Percentiles rank a stretch among this genome's conserved stretches.
phyloP scores from a whole-genome alignment of 2,329 filamentous ascomycete genomes.

The Venturia carpophila region DNA sequence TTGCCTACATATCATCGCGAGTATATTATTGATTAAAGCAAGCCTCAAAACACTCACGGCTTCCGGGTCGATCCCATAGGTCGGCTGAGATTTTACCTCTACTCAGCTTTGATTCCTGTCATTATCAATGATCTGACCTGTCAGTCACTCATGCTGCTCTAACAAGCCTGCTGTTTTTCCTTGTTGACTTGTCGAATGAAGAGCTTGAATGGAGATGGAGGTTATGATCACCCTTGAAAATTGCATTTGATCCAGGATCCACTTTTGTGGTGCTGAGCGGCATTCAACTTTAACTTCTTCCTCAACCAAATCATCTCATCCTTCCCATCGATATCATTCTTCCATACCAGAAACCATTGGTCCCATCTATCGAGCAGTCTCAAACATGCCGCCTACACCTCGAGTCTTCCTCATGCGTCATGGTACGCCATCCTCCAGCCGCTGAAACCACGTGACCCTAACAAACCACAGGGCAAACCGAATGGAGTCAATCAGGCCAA shows the following conservation, averaged over 20 bases:
- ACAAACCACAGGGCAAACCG: constrained; percentile 13
- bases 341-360: not conserved
- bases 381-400: constrained; percentile 2
- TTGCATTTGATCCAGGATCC: constrained; percentile 1
- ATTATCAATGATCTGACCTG: not conserved
- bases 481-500: constrained; percentile 16
- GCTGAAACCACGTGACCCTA: not conserved
- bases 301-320: not conserved
- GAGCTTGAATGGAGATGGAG: no score
- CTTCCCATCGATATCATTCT: not conserved
- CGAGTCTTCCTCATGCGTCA: constrained; percentile 17
- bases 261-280: not conserved
- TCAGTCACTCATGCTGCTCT: not conserved
- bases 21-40: no score
- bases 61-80: not conserved
- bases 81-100: not conserved
- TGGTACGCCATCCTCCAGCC: not conserved
- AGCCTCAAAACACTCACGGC: no score
- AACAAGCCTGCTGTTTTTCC: not conserved
- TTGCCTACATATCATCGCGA: no score
- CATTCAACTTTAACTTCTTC: no score
- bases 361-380: not conserved
- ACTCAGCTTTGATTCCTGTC: not conserved
- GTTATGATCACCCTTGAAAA: no score
- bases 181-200: no score